Evolutionary conservation across 768 basidiomycete genomes (phyloP).

Genomic region (Russula sp.): DNA sequence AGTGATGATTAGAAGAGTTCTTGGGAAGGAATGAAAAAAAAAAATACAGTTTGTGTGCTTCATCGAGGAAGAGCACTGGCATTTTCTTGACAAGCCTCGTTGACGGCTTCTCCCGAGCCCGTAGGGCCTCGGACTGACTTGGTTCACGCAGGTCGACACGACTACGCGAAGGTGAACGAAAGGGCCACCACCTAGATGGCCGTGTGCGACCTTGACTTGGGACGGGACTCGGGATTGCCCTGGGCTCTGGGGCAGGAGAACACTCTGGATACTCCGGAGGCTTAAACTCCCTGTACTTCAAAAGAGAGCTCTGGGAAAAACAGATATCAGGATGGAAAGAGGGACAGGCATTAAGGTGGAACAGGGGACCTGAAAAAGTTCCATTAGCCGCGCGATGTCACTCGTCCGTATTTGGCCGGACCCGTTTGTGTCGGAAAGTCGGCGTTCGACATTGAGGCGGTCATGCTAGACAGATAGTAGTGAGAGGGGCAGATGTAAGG

Average conservation of each 20-base stretch:
- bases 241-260: slow-evolving; percentile 6
- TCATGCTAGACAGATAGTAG: slow-evolving; percentile 52
- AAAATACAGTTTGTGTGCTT: slow-evolving; percentile 78
- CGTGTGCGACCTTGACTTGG: slow-evolving; percentile 21
- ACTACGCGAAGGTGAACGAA: slow-evolving; percentile 23
- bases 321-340: slow-evolving; percentile 12
- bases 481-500: slow-evolving; percentile 17
- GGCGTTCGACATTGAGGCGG: slow-evolving; percentile 66
- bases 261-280: slow-evolving; percentile 23
- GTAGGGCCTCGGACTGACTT: slow-evolving; percentile 28
- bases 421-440: slow-evolving; percentile 46
- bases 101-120: slow-evolving; percentile 38
- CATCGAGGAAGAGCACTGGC: slow-evolving; percentile 81
- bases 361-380: slow-evolving; percentile 63
- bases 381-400: slow-evolving; percentile 81
- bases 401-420: slow-evolving; percentile 62
- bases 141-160: slow-evolving; percentile 12
- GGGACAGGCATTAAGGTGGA: background rate
- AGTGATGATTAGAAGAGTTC: background rate
- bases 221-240: slow-evolving; percentile 13
- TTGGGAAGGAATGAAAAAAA: background rate
- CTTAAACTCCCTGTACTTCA: slow-evolving; percentile 36
- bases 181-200: slow-evolving; percentile 21
- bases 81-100: slow-evolving; percentile 56
- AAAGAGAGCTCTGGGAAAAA: slow-evolving; percentile 32